Percentiles rank a stretch among this genome's conserved stretches.
Conservation (phyloP, 768 basidiomycete genomes). For the Calvatia gigantea region DNA sequence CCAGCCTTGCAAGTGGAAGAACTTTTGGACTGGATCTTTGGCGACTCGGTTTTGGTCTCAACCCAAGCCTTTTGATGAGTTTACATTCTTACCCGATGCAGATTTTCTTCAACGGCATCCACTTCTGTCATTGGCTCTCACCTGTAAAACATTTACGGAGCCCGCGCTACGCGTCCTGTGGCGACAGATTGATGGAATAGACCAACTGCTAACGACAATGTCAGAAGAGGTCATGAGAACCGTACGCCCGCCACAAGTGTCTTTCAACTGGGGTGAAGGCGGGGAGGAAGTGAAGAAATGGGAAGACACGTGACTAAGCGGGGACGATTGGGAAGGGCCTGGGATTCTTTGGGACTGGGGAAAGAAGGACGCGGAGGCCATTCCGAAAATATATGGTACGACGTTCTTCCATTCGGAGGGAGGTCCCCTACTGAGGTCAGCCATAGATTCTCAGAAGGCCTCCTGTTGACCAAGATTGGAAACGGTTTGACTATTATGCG, state of each 20-base stretch:
- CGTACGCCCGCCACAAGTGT: no score
- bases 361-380: not conserved
- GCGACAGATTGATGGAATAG: not conserved
- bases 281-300: no score
- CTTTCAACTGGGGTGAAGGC: no score
- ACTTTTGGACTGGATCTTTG: not conserved
- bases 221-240: not conserved
- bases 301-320: no score
- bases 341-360: not conserved
- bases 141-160: not conserved
- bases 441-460: not conserved
- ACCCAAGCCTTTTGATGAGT: not conserved
- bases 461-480: not conserved
- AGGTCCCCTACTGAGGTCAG: not conserved
- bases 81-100: not conserved
- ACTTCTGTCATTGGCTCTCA: not conserved
- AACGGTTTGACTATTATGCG: not conserved
- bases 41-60: not conserved
- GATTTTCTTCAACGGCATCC: not conserved
- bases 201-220: not conserved
- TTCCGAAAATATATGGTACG: not conserved
- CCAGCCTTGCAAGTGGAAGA: not conserved
- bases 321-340: no score
- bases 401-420: no score
- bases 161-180: not conserved